Evolutionary conservation across 2,329 filamentous ascomycete genomes (phyloP), one percentile per base, ranked within the genome.

Genomic region (Paradendryphiella salina): DNA sequence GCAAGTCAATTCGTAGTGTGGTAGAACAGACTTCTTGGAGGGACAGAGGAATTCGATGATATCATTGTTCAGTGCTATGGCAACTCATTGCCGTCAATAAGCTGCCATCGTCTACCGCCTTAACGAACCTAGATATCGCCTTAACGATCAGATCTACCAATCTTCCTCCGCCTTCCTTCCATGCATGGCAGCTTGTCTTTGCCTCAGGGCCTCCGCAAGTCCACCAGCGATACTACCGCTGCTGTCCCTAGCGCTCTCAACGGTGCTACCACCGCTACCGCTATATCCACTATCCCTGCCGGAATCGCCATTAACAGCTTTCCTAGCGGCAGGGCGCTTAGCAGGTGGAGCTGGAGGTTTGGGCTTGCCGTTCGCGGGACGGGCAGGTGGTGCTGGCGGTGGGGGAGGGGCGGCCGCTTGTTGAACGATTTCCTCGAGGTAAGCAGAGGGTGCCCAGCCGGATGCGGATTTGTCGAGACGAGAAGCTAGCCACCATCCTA

Each of bases 401-500:
- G 75, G 72, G 1, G 78, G 75, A 13, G 84, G 81, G 4, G 84
- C 78, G 18, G 84, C 82, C 8, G 85, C 77, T 10, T 83, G 77
- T 18, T 73, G 73, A 39, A 71, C 64, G 17, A 81, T 82, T 75
- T 96, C 92, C 75, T 97, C 88, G 7, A 99, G 87, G 67, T 99
- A 99, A 15, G 93, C 90, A 15, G 92, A 89, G 0, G 94, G 94
- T 3, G 94, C 85, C 94, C 94, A 99, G 43, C 91, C 94, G 74
- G 94, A 90, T n/a, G 84, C 83, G 60, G 80, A 79, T 38, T 79
- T 79, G 64, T 84, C 77, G 40, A 77, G 75, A 56, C 87, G 89
- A 78, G 90, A 93, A 57, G 87, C 94, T 38, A 97, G 80, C 93
- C 93, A 97, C 94, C 94, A 99, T 45, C 94, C 93, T 96, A 61